phyloP scores from a whole-genome alignment of 2,329 filamentous ascomycete species.

The Mycosphaerelloides madeirae region DNA sequence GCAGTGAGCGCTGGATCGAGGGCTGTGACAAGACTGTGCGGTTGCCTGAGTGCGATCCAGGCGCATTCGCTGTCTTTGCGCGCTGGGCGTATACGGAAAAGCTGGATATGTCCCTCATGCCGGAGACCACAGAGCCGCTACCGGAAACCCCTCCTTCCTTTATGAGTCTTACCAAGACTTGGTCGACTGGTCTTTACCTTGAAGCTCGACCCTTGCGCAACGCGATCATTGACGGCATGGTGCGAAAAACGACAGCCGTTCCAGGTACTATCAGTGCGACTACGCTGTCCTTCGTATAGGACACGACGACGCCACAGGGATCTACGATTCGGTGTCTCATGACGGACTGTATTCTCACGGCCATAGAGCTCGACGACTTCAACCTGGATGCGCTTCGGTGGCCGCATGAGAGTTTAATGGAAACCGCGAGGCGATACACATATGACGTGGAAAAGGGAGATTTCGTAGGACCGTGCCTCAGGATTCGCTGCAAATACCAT shows the following conservation, averaged over 20 bases:
- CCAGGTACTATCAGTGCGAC: too few species aligned
- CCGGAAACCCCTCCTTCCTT: neutral
- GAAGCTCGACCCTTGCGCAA: neutral
- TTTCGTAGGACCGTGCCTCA: neutral
- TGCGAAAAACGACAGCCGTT: neutral
- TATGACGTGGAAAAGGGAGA: neutral
- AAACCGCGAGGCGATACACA: neutral
- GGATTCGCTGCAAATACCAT: conserved; percentile 1
- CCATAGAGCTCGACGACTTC: neutral
- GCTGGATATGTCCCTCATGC: neutral
- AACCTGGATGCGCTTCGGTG: neutral
- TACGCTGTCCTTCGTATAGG: neutral
- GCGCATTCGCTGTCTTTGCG: conserved; percentile 4
- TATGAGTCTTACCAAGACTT: neutral
- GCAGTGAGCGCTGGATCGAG: conserved; percentile 1
- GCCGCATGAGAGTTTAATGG: neutral
- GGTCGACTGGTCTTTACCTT: neutral
- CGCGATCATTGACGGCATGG: neutral
- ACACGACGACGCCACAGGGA: neutral
- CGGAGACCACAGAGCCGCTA: neutral
- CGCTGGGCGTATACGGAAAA: conserved; percentile 9
- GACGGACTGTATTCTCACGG: neutral
- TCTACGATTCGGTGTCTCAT: neutral
- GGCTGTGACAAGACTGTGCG: conserved; percentile 6
- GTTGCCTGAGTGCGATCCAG: conserved; percentile 6